phyloP scores from a whole-genome alignment of 441 rosid genomes.

The Sinapis alba region DNA sequence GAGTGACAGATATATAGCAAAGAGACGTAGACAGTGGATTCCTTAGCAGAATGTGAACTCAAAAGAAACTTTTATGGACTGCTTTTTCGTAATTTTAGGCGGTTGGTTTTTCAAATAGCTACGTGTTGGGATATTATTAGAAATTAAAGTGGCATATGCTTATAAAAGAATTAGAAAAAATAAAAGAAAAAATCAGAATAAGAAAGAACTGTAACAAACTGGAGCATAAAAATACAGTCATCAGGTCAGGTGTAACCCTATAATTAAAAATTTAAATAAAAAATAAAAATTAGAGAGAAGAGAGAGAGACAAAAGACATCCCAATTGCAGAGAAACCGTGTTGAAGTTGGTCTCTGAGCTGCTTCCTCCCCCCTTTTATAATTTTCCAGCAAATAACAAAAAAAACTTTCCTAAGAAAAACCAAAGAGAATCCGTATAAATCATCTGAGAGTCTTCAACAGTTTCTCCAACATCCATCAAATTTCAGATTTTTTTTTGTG shows the following conservation, averaged over 20 bases:
- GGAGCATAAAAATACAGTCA: constrained; percentile 25
- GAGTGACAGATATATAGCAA: not conserved
- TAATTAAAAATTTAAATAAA: constrained; percentile 25
- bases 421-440: constrained; percentile 16
- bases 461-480: constrained; percentile 23
- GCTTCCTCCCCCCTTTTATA: not conserved
- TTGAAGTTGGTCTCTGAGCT: constrained; percentile 45
- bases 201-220: constrained; percentile 27
- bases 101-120: constrained; percentile 13
- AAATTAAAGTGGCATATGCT: constrained; percentile 30
- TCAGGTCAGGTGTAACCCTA: constrained; percentile 26
- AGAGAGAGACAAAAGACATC: constrained; percentile 9
- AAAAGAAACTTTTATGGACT: constrained; percentile 1
- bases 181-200: not conserved
- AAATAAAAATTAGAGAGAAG: not conserved
- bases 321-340: constrained; percentile 56
- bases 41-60: constrained; percentile 17
- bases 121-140: constrained; percentile 29
- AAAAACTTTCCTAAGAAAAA: constrained; percentile 15
- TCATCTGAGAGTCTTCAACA: not conserved
- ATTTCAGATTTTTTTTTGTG: not conserved
- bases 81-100: not conserved
- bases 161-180: not conserved
- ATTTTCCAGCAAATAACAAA: constrained; percentile 23
- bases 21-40: constrained; percentile 15